phyloP scores from a whole-genome alignment of 2,329 filamentous ascomycete genomes.

The Cytospora schulzeri region DNA sequence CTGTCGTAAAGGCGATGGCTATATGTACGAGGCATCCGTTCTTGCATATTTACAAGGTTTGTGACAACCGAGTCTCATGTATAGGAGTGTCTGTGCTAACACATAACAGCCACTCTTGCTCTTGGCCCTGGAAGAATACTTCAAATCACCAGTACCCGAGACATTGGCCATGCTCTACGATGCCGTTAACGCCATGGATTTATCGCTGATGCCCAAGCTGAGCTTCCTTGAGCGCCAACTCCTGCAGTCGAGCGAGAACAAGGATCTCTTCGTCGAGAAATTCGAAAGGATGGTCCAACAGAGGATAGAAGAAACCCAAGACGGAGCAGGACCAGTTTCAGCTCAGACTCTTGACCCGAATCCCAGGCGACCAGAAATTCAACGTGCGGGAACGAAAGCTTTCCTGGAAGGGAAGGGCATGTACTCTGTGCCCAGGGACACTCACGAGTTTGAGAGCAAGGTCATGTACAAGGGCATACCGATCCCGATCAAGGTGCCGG shows the following conservation, averaged over 20 bases:
- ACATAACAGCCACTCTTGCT: conserved; percentile 74
- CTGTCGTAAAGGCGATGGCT: conserved; percentile 96
- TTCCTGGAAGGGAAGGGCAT: conserved; percentile 63
- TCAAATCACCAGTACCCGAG: conserved; percentile 85
- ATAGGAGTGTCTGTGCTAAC: conserved; percentile 4
- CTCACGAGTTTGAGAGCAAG: conserved; percentile 94
- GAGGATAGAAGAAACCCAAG: conserved; percentile 68
- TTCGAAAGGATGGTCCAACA: conserved; percentile 93
- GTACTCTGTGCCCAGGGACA: conserved; percentile 85
- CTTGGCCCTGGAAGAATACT: conserved; percentile 93
- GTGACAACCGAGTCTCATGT: neutral
- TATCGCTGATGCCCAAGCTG: conserved; percentile 87
- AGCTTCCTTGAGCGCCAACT: conserved; percentile 83
- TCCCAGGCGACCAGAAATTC: conserved; percentile 50
- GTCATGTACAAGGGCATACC: conserved; percentile 96
- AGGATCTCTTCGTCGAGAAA: conserved; percentile 96
- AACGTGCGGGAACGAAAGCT: conserved; percentile 64
- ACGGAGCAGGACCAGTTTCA: conserved; percentile 32
- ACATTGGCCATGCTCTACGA: conserved; percentile 88
- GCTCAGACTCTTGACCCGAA: conserved; percentile 47
- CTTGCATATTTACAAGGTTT: conserved; percentile 94
- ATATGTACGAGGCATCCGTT: conserved; percentile 98
- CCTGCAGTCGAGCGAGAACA: conserved; percentile 86
- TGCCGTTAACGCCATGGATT: conserved; percentile 93
- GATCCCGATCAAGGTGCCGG: conserved; percentile 94